phyloP scores from a whole-genome alignment of 2,329 filamentous ascomycete genomes.

The Chaetomium olivaceum region DNA sequence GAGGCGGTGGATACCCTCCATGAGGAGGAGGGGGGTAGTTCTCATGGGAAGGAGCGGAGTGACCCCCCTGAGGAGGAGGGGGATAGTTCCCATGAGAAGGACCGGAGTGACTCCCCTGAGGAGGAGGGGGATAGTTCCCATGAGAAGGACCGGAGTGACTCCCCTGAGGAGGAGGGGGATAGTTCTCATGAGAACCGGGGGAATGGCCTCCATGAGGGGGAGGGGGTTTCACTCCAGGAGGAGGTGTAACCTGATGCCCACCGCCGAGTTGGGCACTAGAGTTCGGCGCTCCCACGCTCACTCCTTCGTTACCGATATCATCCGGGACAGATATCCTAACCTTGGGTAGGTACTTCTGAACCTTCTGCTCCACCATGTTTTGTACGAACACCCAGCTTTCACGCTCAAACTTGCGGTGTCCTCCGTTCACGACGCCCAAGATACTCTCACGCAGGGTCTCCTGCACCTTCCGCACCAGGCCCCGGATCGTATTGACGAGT shows the following conservation, averaged over 20 bases:
- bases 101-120: background rate
- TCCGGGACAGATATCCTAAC: constrained; percentile 49
- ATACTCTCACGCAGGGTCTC: constrained; percentile 48
- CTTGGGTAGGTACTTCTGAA: constrained; percentile 48
- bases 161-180: constrained; percentile 15
- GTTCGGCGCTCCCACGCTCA: constrained; percentile 45
- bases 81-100: background rate
- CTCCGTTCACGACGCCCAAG: constrained; percentile 47
- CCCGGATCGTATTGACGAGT: constrained; percentile 47
- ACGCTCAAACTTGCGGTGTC: constrained; percentile 49
- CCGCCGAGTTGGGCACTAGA: constrained; percentile 38
- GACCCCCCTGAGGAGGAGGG: constrained; percentile 21
- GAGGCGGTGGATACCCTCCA: constrained; percentile 23
- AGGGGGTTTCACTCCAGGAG: background rate
- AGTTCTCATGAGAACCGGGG: background rate
- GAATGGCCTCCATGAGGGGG: background rate
- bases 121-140: constrained; percentile 22
- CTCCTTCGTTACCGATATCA: constrained; percentile 50
- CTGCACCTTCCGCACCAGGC: constrained; percentile 47
- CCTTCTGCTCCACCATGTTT: constrained; percentile 47
- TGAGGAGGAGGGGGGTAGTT: background rate
- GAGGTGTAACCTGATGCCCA: constrained; percentile 31
- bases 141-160: background rate
- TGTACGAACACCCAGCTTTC: constrained; percentile 51
- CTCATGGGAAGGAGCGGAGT: too few species aligned